These are phyloP conservation scores for Plasmodium relictum DNA, from an alignment of 169 alveolate genomes.

Conservation along the genomic window DNA sequence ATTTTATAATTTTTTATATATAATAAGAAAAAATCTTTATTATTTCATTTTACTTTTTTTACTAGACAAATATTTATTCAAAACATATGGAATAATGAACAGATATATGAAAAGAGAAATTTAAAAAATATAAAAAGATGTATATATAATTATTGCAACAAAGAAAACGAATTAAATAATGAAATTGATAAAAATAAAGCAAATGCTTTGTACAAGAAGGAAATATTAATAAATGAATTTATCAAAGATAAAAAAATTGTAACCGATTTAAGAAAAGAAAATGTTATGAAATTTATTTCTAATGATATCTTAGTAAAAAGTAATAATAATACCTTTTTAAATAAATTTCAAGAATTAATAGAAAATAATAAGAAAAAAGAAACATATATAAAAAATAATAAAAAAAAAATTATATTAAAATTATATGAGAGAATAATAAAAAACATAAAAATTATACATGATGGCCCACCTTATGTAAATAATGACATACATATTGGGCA, in stretches of 20 bases:
- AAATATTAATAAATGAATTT: conserved; percentile 4
- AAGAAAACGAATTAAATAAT: background rate
- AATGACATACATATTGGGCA: conserved; percentile 92
- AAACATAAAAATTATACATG: conserved; percentile 80
- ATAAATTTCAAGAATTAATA: conserved; percentile 9
- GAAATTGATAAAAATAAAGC: background rate
- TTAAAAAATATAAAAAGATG: conserved; percentile 38
- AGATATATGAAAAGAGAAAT: conserved; percentile 47
- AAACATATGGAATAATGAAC: conserved; percentile 29
- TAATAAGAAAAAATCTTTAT: too few species aligned
- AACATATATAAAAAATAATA: conserved; percentile 2
- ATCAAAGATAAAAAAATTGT: background rate
- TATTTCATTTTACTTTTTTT: background rate
- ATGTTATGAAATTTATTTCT: conserved; percentile 1
- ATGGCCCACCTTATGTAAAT: conserved; percentile 94
- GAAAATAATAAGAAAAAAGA: background rate
- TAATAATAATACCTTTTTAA: background rate
- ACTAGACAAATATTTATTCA: conserved; percentile 43
- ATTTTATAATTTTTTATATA: background rate
- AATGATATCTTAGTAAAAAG: too few species aligned
- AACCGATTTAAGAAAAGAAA: background rate
- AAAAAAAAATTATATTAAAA: conserved; percentile 13
- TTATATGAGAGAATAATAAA: conserved; percentile 10
- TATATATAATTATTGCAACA: conserved; percentile 8
- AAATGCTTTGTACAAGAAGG: background rate